phyloP scores from a whole-genome alignment of 176 grass and related monocot species.

The Raddia distichophylla region DNA sequence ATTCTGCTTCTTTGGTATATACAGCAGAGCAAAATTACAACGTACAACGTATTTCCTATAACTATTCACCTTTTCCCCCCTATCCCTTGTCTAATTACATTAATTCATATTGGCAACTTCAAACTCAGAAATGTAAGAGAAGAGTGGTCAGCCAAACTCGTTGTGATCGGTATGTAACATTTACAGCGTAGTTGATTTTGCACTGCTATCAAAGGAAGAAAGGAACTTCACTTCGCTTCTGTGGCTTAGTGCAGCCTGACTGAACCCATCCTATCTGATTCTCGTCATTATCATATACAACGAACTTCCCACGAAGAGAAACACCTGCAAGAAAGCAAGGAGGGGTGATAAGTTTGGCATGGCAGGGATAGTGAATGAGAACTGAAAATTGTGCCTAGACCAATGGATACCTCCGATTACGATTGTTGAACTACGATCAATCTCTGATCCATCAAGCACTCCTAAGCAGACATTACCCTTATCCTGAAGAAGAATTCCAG shows the following conservation, averaged over 20 bases:
- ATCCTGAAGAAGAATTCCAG: conserved; percentile 48
- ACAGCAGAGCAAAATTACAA: conserved; percentile 30
- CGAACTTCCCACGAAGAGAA: conserved; percentile 80
- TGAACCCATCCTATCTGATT: conserved; percentile 72
- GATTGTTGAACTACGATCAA: conserved; percentile 65
- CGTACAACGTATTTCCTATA: conserved; percentile 12
- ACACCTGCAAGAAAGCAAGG: conserved; percentile 54
- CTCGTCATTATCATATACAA: conserved; percentile 78
- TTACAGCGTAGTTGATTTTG: conserved; percentile 31
- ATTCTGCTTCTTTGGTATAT: conserved; percentile 39
- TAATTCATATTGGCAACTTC: conserved; percentile 20
- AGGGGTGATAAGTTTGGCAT: background rate
- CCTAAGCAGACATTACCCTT: conserved; percentile 90
- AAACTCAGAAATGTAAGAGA: conserved; percentile 32
- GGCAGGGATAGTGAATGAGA: background rate
- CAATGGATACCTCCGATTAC: conserved; percentile 77
- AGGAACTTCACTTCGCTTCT: conserved; percentile 53
- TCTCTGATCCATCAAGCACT: conserved; percentile 65
- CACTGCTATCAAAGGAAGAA: conserved; percentile 53
- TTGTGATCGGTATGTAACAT: conserved; percentile 20
- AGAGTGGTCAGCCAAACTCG: background rate
- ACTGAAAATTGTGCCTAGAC: conserved; percentile 11
- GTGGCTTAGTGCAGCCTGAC: conserved; percentile 62
- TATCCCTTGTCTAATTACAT: conserved; percentile 39
- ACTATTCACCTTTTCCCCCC: conserved; percentile 15